Percentiles rank a stretch among this genome's conserved stretches.
These are phyloP conservation scores for Diaporthe sp. DNA, from an alignment of 2,329 filamentous ascomycete genomes.

Conservation along the genomic window DNA sequence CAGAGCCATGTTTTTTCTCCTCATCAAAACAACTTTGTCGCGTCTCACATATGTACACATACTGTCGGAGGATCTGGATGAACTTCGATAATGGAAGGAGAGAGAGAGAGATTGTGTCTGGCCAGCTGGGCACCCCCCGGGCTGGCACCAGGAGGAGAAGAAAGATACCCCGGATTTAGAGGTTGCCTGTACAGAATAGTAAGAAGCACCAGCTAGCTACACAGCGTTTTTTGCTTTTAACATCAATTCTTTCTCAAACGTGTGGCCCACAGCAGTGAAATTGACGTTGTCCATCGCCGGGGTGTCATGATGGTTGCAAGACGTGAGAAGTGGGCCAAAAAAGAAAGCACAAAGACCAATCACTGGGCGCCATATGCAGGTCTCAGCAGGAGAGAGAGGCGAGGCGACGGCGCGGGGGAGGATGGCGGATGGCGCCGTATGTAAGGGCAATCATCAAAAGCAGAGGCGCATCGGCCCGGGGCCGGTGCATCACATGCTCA, in stretches of 20 bases:
- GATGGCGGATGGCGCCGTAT: constrained; percentile 19
- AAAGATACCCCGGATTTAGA: constrained; percentile 46
- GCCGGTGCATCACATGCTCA: not conserved
- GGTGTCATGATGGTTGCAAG: not conserved
- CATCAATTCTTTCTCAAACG: constrained; percentile 26
- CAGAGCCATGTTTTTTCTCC: constrained; percentile 24
- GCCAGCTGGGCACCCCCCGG: constrained; percentile 41
- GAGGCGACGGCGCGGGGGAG: not conserved
- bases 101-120: constrained; percentile 28
- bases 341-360: not conserved
- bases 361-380: constrained; percentile 9
- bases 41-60: constrained; percentile 40
- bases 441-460: constrained; percentile 23
- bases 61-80: constrained; percentile 34
- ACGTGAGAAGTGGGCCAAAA: not conserved
- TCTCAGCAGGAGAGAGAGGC: constrained; percentile 18
- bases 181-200: constrained; percentile 40
- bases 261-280: constrained; percentile 5
- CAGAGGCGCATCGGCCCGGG: constrained; percentile 12
- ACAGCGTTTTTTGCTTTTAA: constrained; percentile 37
- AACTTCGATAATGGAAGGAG: constrained; percentile 26
- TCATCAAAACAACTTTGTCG: constrained; percentile 15
- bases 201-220: constrained; percentile 38
- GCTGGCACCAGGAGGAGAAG: constrained; percentile 44
- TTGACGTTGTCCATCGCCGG: not conserved